phyloP scores from a whole-genome alignment of 208 protist genomes.

The Zelonia costaricensis region DNA sequence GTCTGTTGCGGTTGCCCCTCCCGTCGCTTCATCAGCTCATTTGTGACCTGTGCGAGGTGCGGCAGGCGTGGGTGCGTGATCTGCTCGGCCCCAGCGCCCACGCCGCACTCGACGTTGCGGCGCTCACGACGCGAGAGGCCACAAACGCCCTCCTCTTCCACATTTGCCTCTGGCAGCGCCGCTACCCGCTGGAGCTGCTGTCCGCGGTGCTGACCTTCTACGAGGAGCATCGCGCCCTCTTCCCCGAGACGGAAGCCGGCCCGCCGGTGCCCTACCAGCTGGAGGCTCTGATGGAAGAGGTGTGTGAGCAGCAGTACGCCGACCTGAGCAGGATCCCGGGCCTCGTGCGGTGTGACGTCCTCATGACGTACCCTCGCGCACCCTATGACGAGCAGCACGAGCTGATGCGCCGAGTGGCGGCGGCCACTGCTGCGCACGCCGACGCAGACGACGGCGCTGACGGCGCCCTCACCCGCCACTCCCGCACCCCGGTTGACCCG shows the following conservation, averaged over 20 bases:
- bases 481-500: slow-evolving; percentile 16
- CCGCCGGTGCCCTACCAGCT: slow-evolving; percentile 22
- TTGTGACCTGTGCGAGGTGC: slow-evolving; percentile 7
- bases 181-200: slow-evolving; percentile 58
- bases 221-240: slow-evolving; percentile 12
- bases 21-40: slow-evolving; percentile 22
- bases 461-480: slow-evolving; percentile 6
- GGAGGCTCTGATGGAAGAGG: slow-evolving; percentile 48
- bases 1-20: slow-evolving; percentile 26
- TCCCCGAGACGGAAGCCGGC: neutral
- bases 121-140: neutral
- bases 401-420: slow-evolving; percentile 39
- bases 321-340: slow-evolving; percentile 37
- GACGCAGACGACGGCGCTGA: neutral
- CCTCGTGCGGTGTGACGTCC: slow-evolving; percentile 69
- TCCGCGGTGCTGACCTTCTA: slow-evolving; percentile 38
- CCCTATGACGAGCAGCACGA: slow-evolving; percentile 36
- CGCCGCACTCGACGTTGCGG: slow-evolving; percentile 5
- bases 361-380: slow-evolving; percentile 62
- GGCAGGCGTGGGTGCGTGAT: slow-evolving; percentile 19
- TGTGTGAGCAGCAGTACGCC: slow-evolving; percentile 29
- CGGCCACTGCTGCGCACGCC: slow-evolving; percentile 8
- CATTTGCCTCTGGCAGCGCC: slow-evolving; percentile 77
- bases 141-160: slow-evolving; percentile 49
- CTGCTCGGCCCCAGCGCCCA: slow-evolving; percentile 13